Percentiles rank a stretch among this genome's conserved stretches.
These are phyloP conservation scores for Penicillium waksmanii DNA, from an alignment of 495 filamentous ascomycete species.

Conservation along the genomic window DNA sequence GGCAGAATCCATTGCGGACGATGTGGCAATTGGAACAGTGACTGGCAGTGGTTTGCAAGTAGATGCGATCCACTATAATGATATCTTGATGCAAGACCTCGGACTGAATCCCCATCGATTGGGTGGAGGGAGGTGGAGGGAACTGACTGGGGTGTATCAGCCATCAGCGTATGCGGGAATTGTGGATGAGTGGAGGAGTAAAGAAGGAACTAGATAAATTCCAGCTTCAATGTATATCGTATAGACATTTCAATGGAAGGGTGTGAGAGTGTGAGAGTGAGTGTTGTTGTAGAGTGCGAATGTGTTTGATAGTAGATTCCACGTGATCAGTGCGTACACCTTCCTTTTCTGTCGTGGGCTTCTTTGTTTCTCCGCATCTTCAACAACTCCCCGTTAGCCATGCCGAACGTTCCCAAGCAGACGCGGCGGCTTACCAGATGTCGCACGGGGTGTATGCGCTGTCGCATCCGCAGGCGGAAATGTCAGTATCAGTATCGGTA, in stretches of 20 bases:
- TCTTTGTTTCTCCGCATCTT: slow-evolving; percentile 6
- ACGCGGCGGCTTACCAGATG: slow-evolving; percentile 34
- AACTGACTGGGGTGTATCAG: slow-evolving; percentile 33
- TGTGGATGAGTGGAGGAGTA: slow-evolving; percentile 31
- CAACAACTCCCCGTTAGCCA: slow-evolving; percentile 1
- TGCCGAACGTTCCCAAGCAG: slow-evolving; percentile 18
- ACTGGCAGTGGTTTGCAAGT: slow-evolving; percentile 32
- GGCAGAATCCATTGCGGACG: slow-evolving; percentile 28
- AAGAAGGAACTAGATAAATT: no score
- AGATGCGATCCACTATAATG: slow-evolving; percentile 41
- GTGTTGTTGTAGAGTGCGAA: neutral
- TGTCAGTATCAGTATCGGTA: slow-evolving; percentile 25
- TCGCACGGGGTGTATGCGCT: slow-evolving; percentile 49
- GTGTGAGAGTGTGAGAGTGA: neutral
- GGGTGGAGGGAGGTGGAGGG: slow-evolving; percentile 28
- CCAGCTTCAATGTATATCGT: no score
- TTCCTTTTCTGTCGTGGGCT: slow-evolving; percentile 23
- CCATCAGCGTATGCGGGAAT: slow-evolving; percentile 36
- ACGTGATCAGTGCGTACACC: slow-evolving; percentile 23
- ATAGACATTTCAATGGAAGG: no score
- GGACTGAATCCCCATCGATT: slow-evolving; percentile 35
- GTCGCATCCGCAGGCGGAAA: slow-evolving; percentile 46
- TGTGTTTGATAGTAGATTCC: neutral
- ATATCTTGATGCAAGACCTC: slow-evolving; percentile 34
- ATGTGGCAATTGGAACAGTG: slow-evolving; percentile 32